A percentile compares a stretch with the other conserved stretches of the same genome.
Evolutionary conservation across 2,329 filamentous ascomycete species (phyloP).

Genomic region (Apiospora phragmitis): DNA sequence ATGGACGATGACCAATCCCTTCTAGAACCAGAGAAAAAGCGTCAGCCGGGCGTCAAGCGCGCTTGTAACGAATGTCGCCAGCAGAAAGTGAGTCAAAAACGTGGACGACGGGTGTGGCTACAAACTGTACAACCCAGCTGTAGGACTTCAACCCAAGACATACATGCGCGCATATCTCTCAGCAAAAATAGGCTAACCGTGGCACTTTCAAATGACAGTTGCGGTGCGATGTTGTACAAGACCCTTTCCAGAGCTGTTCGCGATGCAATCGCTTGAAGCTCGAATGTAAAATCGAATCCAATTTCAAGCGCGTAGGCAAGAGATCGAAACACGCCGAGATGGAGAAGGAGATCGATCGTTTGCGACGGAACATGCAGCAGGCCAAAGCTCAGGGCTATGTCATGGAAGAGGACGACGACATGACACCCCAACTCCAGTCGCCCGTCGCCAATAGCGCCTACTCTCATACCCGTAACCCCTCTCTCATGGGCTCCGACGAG

Average conservation of each 20-base stretch:
- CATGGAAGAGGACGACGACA: conserved; percentile 50
- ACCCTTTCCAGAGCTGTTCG: conserved; percentile 75
- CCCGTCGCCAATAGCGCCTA: conserved; percentile 59
- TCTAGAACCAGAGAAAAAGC: conserved; percentile 58
- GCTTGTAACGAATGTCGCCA: conserved; percentile 85
- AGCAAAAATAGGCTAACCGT: conserved; percentile 1
- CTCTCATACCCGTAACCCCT: conserved; percentile 61
- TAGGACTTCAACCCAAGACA: conserved; percentile 13
- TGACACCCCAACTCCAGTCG: conserved; percentile 57
- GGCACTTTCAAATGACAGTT: conserved; percentile 48
- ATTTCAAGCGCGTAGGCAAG: conserved; percentile 84
- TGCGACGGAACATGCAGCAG: conserved; percentile 61
- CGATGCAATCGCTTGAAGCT: conserved; percentile 79
- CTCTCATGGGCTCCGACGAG: conserved; percentile 68
- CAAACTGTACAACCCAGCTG: conserved; percentile 7
- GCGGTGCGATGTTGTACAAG: conserved; percentile 81
- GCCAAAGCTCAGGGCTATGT: conserved; percentile 61
- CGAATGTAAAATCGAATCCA: conserved; percentile 82
- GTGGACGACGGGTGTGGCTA: conserved; percentile 10
- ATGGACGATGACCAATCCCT: conserved; percentile 59
- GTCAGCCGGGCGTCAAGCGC: conserved; percentile 71
- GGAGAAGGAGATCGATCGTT: conserved; percentile 76
- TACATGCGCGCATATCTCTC: conserved; percentile 5
- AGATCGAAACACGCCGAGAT: conserved; percentile 82
- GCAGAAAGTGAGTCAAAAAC: conserved; percentile 67